Evolutionary conservation across 2,329 filamentous ascomycete species (phyloP), one percentile per base, ranked within the genome.

Genomic region (Alternaria gaisen): DNA sequence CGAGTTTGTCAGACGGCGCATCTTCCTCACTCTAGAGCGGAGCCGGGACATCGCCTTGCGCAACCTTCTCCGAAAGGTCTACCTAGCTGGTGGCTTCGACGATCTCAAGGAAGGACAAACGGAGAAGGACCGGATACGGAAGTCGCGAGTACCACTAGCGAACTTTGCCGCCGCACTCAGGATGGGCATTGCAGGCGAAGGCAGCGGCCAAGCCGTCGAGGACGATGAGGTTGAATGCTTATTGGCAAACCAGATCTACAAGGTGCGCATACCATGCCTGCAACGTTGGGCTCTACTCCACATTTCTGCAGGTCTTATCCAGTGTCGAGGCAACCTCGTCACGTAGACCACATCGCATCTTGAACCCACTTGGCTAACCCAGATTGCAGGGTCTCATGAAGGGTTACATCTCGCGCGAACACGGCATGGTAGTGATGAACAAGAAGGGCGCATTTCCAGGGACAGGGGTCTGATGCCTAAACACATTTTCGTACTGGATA

Each of bases 161-260:
- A 92, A 98, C 70, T 98, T 99, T 71, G 88, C 88, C 24, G 91
- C 93, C 7, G 96, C 93, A 8, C 87, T 98, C 61, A 89, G 89
- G 73, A 85, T 97, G 70, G 90, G 88, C 53, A 89, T 87, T 67
- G 83, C 85, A 56, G 81, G 81, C 67, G 84, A 81, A 72, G 77
- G 81, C 67, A 74, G 80, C 63, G 79, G 83, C 72, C 80, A 91
- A 74, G 81, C 84, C 34, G 83, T 96, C 34, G 95, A 97, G 70
- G 85, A 87, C 32, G 96, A 99, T 75, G 95, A 99, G 79, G 94
- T 98, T 4, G 96, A 99, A 79, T 99, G 95, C 78, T 82, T 97
- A 71, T 77, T 99, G 72, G 93, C 95, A 28, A 98, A 97, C 77
- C 92, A 97, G 87, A 97, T 99, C 64, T 99, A 98, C 84, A 99